These are phyloP conservation scores for Drechslerella dactyloides DNA, from an alignment of 2,329 filamentous ascomycete genomes.

Conservation along the genomic window DNA sequence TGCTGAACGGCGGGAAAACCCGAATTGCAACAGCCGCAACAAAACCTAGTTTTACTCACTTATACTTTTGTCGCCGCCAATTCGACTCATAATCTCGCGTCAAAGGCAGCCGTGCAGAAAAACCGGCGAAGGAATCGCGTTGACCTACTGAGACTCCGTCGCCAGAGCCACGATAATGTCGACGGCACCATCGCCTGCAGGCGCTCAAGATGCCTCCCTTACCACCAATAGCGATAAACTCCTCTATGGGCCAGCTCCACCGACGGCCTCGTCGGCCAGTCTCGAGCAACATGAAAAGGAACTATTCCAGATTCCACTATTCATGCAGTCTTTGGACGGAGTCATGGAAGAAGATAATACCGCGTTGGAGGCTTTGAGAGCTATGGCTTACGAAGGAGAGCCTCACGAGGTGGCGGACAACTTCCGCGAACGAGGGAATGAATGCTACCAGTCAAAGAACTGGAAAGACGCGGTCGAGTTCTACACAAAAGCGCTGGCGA, in stretches of 20 bases:
- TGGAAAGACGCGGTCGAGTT: slow-evolving; percentile 89
- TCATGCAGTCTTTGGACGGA: slow-evolving; percentile 93
- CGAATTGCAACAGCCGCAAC: neutral
- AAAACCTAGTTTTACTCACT: too few species aligned
- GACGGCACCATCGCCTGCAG: neutral
- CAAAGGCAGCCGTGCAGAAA: too few species aligned
- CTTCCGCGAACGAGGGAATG: slow-evolving; percentile 86
- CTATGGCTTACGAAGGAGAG: slow-evolving; percentile 90
- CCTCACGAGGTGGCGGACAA: slow-evolving; percentile 79
- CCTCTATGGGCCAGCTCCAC: slow-evolving; percentile 22
- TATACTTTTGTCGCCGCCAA: too few species aligned
- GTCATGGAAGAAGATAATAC: slow-evolving; percentile 67
- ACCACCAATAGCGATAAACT: neutral
- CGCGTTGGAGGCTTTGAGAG: slow-evolving; percentile 79
- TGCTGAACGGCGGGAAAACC: too few species aligned
- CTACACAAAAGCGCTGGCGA: slow-evolving; percentile 82
- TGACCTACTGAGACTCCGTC: neutral
- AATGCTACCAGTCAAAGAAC: slow-evolving; percentile 74
- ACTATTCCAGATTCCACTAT: slow-evolving; percentile 70
- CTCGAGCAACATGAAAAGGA: neutral
- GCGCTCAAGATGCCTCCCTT: neutral
- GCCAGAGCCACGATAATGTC: neutral
- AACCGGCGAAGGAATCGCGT: too few species aligned
- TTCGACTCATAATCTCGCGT: too few species aligned
- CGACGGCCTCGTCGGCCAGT: neutral